These are phyloP conservation scores for Cucurbita moschata DNA, from an alignment of 306 rosid species.

Conservation along the genomic window DNA sequence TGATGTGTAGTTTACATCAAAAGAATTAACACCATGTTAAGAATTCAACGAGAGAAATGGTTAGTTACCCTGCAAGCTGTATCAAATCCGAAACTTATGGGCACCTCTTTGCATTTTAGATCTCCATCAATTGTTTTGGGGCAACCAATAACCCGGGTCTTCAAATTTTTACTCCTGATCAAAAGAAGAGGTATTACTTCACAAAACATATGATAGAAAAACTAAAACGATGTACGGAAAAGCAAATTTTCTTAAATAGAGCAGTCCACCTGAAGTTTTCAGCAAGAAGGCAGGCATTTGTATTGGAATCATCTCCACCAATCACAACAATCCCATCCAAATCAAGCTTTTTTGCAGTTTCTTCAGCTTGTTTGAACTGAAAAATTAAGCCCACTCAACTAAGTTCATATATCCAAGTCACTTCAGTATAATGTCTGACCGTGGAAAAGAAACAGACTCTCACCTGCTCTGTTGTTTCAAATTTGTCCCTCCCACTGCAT, in stretches of 20 bases:
- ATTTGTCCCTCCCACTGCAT: constrained; percentile 96
- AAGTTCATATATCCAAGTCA: constrained; percentile 2
- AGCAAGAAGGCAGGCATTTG: constrained; percentile 98
- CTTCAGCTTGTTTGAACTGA: constrained; percentile 92
- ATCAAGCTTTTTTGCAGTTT: constrained; percentile 69
- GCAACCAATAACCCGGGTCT: constrained; percentile 79
- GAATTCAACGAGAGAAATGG: neutral
- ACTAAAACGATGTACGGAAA: neutral
- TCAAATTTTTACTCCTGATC: constrained; percentile 63
- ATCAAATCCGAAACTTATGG: constrained; percentile 92
- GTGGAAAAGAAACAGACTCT: constrained; percentile 3
- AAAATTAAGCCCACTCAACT: constrained; percentile 14
- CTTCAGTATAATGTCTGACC: neutral
- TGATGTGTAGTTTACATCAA: neutral
- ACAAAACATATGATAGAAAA: neutral
- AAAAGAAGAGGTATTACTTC: neutral
- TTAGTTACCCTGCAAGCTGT: constrained; percentile 90
- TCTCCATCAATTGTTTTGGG: constrained; percentile 99
- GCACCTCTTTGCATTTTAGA: constrained; percentile 93
- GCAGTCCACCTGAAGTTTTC: constrained; percentile 72
- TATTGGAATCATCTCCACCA: constrained; percentile 98
- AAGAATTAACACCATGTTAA: neutral
- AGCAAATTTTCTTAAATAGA: neutral
- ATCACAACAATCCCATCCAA: constrained; percentile 96
- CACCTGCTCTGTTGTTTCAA: constrained; percentile 99